Conservation (phyloP, 2,329 filamentous ascomycete species). For the Calonectria leucothoes region DNA sequence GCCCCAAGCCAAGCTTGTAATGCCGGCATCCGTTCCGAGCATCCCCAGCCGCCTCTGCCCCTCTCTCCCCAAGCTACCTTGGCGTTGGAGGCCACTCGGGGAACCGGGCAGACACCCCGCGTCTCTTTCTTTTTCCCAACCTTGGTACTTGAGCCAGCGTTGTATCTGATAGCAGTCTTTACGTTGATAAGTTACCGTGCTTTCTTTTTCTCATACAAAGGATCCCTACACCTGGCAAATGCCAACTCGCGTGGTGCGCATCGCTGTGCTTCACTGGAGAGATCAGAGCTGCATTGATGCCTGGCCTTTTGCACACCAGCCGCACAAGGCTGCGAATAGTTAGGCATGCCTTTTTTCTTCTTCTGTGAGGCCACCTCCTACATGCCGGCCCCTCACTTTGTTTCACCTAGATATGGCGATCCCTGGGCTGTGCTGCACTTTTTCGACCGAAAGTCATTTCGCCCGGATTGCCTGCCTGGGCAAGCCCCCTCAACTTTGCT, state of each 20-base stretch:
- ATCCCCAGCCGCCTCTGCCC: neutral
- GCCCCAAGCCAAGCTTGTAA: neutral
- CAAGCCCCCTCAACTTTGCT: neutral
- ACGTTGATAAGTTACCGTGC: neutral
- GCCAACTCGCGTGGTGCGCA: neutral
- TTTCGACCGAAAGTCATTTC: neutral
- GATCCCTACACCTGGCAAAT: neutral
- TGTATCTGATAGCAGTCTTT: neutral
- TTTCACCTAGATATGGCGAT: neutral
- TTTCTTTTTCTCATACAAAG: neutral
- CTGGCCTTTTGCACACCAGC: neutral
- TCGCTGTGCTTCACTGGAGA: neutral
- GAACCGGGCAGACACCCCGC: neutral
- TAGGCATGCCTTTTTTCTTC: neutral
- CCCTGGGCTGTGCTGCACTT: neutral
- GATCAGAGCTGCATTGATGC: neutral
- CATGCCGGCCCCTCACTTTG: neutral
- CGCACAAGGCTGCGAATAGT: neutral
- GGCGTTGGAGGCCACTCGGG: too few species aligned
- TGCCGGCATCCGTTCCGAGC: neutral
- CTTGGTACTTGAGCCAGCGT: neutral
- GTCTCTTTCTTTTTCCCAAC: neutral
- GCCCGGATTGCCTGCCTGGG: neutral
- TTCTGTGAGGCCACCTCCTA: neutral
- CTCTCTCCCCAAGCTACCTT: neutral